Evolutionary conservation across 139 green algal genomes (phyloP), one percentile per base, ranked within the genome.

Genomic region (Coelastrella sp.): DNA sequence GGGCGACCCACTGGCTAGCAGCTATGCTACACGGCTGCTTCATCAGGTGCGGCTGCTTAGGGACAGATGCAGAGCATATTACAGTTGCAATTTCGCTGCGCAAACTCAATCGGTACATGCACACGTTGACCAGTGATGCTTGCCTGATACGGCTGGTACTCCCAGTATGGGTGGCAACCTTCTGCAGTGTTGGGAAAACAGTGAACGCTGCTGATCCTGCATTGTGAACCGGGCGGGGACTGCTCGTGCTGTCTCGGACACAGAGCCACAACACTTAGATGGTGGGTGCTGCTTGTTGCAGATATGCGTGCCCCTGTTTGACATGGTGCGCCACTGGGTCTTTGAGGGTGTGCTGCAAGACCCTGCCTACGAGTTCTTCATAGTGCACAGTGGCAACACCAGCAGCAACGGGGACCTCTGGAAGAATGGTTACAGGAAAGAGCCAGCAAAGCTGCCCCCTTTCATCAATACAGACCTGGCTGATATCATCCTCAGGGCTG

Each of bases 281-380:
- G 16, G 71, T 77, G 16, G 57, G 74, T 23, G 6, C 13, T 57
- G n/a, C 7, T 75, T 0, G 17, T 8, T 81, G 13, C 87, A 95
- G 73, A 94, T 96, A 58, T 98, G 96, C 60, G 94, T 94, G 64
- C 98, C 98, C 8, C 93, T 98, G 54, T 96, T 98, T 88, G 95
- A 95, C 56, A 98, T 98, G 92, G 94, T 99, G 23, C 87, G 89
- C 32, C 71, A 84, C 10, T 99, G 98, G 98, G 92, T 99, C 74
- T 96, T 97, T 74, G 94, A 98, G 60, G 98, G 98, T 56, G 87
- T 94, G 57, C 91, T 99, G n/a, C 88, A 95, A 5, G 95, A 98
- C 79, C 90, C 94, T 0, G 87, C 94, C 83, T 86, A 71, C 20
- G 97, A 99, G 87, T 99, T 99, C 91, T 98, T 99, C 83, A 91